Conservation (phyloP, 768 basidiomycete genomes). For the Xerocomus brunneocitrinus region DNA sequence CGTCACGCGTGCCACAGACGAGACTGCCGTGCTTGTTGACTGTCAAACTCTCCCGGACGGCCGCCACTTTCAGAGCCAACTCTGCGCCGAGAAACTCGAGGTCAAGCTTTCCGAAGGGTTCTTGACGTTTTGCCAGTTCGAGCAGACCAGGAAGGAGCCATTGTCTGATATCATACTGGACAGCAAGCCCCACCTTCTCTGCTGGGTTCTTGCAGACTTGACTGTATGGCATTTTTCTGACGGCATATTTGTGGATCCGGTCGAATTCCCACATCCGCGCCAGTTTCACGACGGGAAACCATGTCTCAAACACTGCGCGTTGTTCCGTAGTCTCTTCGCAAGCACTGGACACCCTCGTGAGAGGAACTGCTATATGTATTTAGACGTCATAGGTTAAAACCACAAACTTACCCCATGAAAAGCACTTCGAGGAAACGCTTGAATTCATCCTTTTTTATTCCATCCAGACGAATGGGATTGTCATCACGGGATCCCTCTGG, state of each 20-base stretch:
- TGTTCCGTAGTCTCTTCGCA: background rate
- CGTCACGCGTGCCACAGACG: background rate
- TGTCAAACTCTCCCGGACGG: slow-evolving; percentile 18
- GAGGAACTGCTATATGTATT: background rate
- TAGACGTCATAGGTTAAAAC: background rate
- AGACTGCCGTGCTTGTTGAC: background rate
- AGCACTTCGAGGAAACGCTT: slow-evolving; percentile 22
- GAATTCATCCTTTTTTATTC: slow-evolving; percentile 24
- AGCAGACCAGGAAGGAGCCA: slow-evolving; percentile 34
- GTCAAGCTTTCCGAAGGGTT: slow-evolving; percentile 17
- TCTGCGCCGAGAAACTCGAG: slow-evolving; percentile 14
- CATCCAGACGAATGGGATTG: slow-evolving; percentile 23
- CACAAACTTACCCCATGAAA: slow-evolving; percentile 11
- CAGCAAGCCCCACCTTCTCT: slow-evolving; percentile 30
- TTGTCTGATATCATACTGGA: slow-evolving; percentile 26
- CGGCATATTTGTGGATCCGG: slow-evolving; percentile 27
- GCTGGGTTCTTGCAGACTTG: slow-evolving; percentile 6
- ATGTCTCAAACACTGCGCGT: slow-evolving; percentile 20
- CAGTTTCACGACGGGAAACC: slow-evolving; percentile 38
- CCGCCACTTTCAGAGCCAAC: slow-evolving; percentile 16
- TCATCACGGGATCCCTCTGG: slow-evolving; percentile 18
- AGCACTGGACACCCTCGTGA: background rate
- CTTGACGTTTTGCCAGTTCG: slow-evolving; percentile 14
- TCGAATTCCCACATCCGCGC: slow-evolving; percentile 37
- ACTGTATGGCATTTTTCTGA: slow-evolving; percentile 24